These are phyloP conservation scores for Xerophyta viscosa DNA, from an alignment of 106 monocot species.

Conservation along the genomic window DNA sequence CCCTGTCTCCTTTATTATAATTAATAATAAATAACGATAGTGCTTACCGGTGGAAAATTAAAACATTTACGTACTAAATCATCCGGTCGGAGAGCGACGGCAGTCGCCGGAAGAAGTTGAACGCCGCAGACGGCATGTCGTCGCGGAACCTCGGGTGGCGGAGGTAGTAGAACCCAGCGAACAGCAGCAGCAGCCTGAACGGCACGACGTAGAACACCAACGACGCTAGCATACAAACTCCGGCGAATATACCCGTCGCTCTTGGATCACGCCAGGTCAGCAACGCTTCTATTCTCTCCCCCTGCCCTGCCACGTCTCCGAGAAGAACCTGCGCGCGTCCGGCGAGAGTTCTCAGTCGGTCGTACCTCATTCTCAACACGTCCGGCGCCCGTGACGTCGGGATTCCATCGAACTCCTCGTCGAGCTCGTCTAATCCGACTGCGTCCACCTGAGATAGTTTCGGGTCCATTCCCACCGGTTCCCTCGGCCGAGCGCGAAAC, in stretches of 20 bases:
- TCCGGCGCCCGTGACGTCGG: constrained; percentile 37
- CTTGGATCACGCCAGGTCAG: constrained; percentile 77
- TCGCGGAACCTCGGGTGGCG: constrained; percentile 82
- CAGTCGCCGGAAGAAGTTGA: constrained; percentile 83
- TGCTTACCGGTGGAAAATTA: too few relatives aligned
- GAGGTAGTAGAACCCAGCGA: constrained; percentile 52
- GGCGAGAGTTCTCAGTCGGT: constrained; percentile 61
- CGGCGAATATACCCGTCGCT: constrained; percentile 64
- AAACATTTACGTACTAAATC: constrained; percentile 19
- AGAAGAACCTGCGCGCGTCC: constrained; percentile 67
- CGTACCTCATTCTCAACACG: constrained; percentile 57
- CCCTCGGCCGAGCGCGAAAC: constrained; percentile 28
- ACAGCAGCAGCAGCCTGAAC: constrained; percentile 37
- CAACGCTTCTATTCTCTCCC: constrained; percentile 72
- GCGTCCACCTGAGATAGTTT: constrained; percentile 57
- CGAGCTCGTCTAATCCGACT: constrained; percentile 73
- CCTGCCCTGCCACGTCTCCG: constrained; percentile 81
- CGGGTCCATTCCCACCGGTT: constrained; percentile 71
- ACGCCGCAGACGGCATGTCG: constrained; percentile 59
- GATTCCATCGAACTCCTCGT: constrained; percentile 76
- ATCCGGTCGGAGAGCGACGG: constrained; percentile 73
- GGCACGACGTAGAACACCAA: constrained; percentile 66
- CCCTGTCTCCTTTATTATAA: too few relatives aligned
- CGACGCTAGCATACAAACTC: constrained; percentile 38
- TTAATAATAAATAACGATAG: background rate